Conservation (phyloP, 2,329 filamentous ascomycete genomes). For the Allantophomopsis cytisporea region DNA sequence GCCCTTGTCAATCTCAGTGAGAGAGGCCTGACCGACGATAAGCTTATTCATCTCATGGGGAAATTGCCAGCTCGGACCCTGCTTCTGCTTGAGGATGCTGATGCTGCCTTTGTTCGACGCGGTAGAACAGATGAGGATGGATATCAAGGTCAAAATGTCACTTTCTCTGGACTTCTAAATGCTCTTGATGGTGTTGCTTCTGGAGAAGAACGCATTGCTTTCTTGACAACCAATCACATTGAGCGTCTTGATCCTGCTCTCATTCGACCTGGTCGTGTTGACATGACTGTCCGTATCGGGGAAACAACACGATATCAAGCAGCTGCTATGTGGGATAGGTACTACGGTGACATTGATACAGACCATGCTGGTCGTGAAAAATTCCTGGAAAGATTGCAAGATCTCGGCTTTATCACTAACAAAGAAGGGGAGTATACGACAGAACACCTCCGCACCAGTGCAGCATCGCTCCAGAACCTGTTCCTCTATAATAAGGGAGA, state of each 20-base stretch:
- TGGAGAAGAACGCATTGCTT: constrained; percentile 81
- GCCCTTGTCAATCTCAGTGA: constrained; percentile 88
- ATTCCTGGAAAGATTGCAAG: constrained; percentile 59
- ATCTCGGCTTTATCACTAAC: constrained; percentile 56
- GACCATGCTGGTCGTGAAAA: constrained; percentile 45
- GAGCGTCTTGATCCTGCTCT: constrained; percentile 79
- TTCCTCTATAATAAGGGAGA: constrained; percentile 94
- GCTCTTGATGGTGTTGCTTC: constrained; percentile 80
- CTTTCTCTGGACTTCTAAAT: constrained; percentile 78
- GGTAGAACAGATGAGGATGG: constrained; percentile 67
- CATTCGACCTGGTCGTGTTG: constrained; percentile 81
- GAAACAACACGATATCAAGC: constrained; percentile 82
- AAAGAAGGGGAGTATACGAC: constrained; percentile 10
- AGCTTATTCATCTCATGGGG: constrained; percentile 72
- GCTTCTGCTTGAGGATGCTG: constrained; percentile 77
- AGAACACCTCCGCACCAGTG: constrained; percentile 45
- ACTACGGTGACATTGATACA: constrained; percentile 72
- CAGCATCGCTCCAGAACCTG: constrained; percentile 83
- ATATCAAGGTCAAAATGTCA: constrained; percentile 77
- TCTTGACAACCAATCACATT: constrained; percentile 80
- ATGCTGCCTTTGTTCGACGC: constrained; percentile 79
- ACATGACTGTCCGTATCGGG: constrained; percentile 83
- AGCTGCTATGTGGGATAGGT: constrained; percentile 79
- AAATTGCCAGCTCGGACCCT: constrained; percentile 75
- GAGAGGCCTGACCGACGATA: constrained; percentile 78